A percentile compares a stretch with the other conserved stretches of the same genome.
Evolutionary conservation across 495 filamentous ascomycete genomes (phyloP).

Genomic region (Neurospora sp.): DNA sequence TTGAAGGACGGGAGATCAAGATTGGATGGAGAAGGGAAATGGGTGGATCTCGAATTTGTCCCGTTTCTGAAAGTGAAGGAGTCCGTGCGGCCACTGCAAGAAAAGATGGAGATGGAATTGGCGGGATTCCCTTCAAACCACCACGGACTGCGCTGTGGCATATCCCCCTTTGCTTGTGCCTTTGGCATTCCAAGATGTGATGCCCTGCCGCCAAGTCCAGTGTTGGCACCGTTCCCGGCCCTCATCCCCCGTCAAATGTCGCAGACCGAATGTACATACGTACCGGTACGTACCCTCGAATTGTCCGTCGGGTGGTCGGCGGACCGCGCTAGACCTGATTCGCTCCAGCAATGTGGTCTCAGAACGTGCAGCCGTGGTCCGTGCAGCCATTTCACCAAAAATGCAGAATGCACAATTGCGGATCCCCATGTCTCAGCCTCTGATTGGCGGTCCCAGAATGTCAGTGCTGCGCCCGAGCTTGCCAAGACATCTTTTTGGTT

Average conservation of each 20-base stretch:
- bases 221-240: not conserved
- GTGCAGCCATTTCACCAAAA: not conserved
- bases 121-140: not conserved
- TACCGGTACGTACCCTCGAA: not conserved
- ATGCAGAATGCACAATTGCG: not conserved
- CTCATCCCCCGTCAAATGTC: not conserved
- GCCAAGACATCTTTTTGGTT: not conserved
- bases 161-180: not conserved
- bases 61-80: not conserved
- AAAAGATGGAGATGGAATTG: not conserved
- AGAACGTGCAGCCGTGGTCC: not conserved
- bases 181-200: not conserved
- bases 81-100: not conserved
- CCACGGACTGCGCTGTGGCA: not conserved
- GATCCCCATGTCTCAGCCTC: not conserved
- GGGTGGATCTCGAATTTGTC: slow-evolving; percentile 23
- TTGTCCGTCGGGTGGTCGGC: not conserved
- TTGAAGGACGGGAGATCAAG: slow-evolving; percentile 17
- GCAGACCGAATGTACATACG: not conserved
- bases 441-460: not conserved
- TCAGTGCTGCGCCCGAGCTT: not conserved
- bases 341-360: not conserved
- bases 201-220: not conserved
- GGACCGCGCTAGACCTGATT: slow-evolving; percentile 3
- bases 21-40: slow-evolving; percentile 16